Evolutionary conservation across 345 rosid genomes (phyloP).

Genomic region (Lepidium aucheri): DNA sequence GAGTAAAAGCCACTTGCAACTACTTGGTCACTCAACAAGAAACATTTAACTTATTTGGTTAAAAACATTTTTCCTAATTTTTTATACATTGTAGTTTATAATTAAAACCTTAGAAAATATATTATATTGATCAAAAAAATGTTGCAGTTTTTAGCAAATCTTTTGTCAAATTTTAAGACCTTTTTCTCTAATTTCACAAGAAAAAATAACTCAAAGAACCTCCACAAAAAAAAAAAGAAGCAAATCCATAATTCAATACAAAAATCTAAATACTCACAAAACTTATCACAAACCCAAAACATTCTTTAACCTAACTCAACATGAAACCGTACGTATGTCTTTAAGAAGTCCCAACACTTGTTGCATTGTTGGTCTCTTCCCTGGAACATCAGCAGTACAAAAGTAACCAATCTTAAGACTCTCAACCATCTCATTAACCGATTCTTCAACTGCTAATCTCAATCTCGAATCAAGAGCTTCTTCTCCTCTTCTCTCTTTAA

Average conservation of each 20-base stretch:
- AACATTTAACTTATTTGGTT: no score
- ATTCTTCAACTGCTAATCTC: conserved; percentile 38
- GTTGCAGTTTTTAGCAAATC: background rate
- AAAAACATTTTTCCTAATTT: no score
- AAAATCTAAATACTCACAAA: background rate
- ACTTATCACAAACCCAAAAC: background rate
- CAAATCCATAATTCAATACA: background rate
- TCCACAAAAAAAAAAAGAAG: conserved; percentile 13
- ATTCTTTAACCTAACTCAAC: conserved; percentile 8
- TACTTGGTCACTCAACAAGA: no score
- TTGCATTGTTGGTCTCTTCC: conserved; percentile 86
- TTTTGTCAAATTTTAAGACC: background rate
- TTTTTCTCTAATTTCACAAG: background rate
- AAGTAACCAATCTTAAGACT: conserved; percentile 71
- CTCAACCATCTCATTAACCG: conserved; percentile 68
- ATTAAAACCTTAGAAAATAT: no score
- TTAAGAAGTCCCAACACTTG: conserved; percentile 84
- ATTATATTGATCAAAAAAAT: background rate
- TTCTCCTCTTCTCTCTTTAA: conserved; percentile 55
- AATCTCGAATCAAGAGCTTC: conserved; percentile 61
- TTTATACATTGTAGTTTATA: no score
- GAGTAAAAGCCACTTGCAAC: no score
- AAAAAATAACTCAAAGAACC: background rate
- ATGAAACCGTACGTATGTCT: conserved; percentile 45
- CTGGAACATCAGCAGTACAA: conserved; percentile 74